A percentile compares a stretch with the other conserved stretches of the same genome.
phyloP scores from a whole-genome alignment of 441 rosid species.

The Lepidium campestre region DNA sequence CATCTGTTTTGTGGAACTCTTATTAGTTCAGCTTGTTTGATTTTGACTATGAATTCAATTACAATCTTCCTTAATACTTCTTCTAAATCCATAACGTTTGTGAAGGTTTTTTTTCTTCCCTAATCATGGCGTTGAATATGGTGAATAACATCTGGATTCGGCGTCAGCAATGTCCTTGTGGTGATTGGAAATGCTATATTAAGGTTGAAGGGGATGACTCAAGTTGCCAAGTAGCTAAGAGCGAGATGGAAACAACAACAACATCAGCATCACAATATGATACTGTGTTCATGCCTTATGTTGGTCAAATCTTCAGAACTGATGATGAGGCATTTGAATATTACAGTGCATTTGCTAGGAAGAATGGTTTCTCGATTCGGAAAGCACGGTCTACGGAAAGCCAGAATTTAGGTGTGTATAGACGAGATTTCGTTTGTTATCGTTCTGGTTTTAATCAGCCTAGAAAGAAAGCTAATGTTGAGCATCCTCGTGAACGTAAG shows the following conservation, averaged over 20 bases:
- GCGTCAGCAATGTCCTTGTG: constrained; percentile 88
- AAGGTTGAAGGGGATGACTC: constrained; percentile 55
- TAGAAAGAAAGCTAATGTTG: constrained; percentile 75
- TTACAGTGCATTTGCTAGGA: constrained; percentile 77
- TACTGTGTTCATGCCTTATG: constrained; percentile 62
- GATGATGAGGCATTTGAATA: constrained; percentile 86
- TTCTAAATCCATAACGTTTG: background rate
- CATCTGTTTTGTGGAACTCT: no score
- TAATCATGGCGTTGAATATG: constrained; percentile 43
- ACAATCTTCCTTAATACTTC: background rate
- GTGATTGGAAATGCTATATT: constrained; percentile 89
- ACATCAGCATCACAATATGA: constrained; percentile 30
- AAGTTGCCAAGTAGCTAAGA: constrained; percentile 42
- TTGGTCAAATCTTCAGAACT: constrained; percentile 72
- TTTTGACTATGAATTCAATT: no score
- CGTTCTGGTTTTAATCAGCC: constrained; percentile 90
- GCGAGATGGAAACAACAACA: constrained; percentile 43
- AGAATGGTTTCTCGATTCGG: constrained; percentile 76
- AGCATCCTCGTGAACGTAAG: constrained; percentile 85
- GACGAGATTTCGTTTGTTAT: constrained; percentile 89
- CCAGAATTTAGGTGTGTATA: constrained; percentile 75
- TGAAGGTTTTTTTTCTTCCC: background rate
- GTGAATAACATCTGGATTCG: constrained; percentile 70
- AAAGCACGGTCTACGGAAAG: constrained; percentile 88
- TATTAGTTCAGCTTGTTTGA: no score